Evolutionary conservation across 345 rosid species (phyloP).

Genomic region (Carallia brachiata): DNA sequence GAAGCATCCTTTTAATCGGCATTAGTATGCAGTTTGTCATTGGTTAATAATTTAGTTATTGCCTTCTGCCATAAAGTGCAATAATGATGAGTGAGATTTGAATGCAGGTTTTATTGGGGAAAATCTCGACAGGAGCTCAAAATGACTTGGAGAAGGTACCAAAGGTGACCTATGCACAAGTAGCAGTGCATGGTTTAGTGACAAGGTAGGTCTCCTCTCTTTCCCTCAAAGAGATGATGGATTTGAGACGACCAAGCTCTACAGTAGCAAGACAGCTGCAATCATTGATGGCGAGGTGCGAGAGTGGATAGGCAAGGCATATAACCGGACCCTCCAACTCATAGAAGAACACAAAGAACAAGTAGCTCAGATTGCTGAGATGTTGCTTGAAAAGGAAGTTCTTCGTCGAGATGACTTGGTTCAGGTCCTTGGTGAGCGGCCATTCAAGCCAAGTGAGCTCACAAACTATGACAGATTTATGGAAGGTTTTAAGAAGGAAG

Average conservation of each 20-base stretch:
- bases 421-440: conserved; percentile 71
- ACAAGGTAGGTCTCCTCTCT: conserved; percentile 89
- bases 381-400: conserved; percentile 79
- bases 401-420: conserved; percentile 73
- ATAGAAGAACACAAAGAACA: conserved; percentile 69
- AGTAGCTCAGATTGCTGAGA: conserved; percentile 75
- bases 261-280: conserved; percentile 89
- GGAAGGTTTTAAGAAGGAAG: conserved; percentile 60
- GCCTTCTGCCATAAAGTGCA: neutral
- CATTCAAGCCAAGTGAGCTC: conserved; percentile 57
- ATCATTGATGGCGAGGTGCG: conserved; percentile 79
- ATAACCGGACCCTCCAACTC: conserved; percentile 54
- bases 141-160: conserved; percentile 95
- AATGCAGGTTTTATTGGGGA: conserved; percentile 69
- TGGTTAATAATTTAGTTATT: neutral
- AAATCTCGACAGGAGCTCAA: conserved; percentile 90
- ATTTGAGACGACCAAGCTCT: conserved; percentile 72
- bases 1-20: no score
- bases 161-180: conserved; percentile 93
- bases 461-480: conserved; percentile 75
- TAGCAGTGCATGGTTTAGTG: conserved; percentile 90
- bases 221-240: conserved; percentile 80
- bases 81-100: neutral
- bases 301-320: conserved; percentile 84
- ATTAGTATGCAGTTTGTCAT: no score